Base-by-base conservation (phyloP, 2,329 filamentous ascomycete genomes). In the Neonectria sp. region DNA sequence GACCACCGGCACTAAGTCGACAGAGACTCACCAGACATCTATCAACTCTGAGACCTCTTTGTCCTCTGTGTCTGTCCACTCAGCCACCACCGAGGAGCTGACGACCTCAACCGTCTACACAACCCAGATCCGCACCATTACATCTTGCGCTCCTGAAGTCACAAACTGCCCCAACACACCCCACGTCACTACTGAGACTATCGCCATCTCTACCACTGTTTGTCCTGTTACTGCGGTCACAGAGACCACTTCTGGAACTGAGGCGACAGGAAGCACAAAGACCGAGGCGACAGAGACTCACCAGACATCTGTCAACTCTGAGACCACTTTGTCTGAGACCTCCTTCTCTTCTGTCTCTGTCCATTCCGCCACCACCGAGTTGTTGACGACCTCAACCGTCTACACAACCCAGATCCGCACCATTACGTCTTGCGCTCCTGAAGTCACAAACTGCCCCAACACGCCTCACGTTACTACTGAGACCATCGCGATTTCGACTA, bases 21-120 rank as follows among this genome's bases (percentile, higher is more conserved):
- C 17, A n/a, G 37, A 33, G 31, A 40, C 37, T 17, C 6, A 17
- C 37, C 3, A 17, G 40, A 43, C 49, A 12, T 12, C 49, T 15
- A 29, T 52, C n/a, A 24, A 33, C 29, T 33, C 51, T 1, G 31
- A 35, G 29, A 53, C 31, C n/a, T 24, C 31, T 9, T 21, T 45
- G 31, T 7, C 51, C 13, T 24, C n/a, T 8, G 51, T 21, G 4
- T 35, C 51, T 15, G 31, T 17, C 25, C 6, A 24, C 31, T 35
- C 29, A 25, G 17, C 5, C 51, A 55, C 51, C 9, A 55, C 59
- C 33, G 9, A 55, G 29, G 13, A 13, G 3, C 61, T 72, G 71
- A 79, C 78, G 15, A 80, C 78, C 33, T 79, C 78, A 43, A 80
- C 79, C 33, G 63, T 80, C 71, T 79, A 70, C 71, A 74, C 71